These are phyloP conservation scores for Capsicum chinense DNA, from an alignment of 257 asterid genomes.

Conservation along the genomic window DNA sequence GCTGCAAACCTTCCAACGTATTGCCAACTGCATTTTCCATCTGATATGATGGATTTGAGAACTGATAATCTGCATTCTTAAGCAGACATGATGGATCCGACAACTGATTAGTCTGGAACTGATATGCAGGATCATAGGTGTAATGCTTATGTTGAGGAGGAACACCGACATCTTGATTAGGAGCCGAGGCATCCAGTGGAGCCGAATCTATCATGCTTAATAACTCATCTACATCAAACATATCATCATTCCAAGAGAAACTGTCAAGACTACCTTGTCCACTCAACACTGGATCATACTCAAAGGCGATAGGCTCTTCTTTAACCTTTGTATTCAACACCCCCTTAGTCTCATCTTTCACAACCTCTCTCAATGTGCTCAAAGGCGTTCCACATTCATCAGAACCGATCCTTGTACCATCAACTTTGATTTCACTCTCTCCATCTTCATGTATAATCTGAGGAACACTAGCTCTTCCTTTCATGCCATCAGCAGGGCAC, in stretches of 20 bases:
- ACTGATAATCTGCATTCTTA: not conserved
- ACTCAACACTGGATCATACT: not conserved
- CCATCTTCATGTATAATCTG: constrained; percentile 34
- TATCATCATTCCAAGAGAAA: constrained; percentile 39
- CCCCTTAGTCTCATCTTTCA: constrained; percentile 22
- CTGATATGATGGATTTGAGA: constrained; percentile 10
- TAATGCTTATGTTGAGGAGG: constrained; percentile 12
- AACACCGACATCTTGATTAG: constrained; percentile 24
- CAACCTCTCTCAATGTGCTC: constrained; percentile 34
- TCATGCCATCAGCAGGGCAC: constrained; percentile 28
- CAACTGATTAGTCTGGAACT: constrained; percentile 1
- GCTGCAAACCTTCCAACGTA: constrained; percentile 19
- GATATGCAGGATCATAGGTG: not conserved
- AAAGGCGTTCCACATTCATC: constrained; percentile 35
- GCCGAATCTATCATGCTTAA: constrained; percentile 41
- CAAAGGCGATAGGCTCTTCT: constrained; percentile 19
- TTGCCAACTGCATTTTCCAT: constrained; percentile 25
- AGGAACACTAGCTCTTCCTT: not conserved
- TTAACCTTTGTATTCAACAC: not conserved
- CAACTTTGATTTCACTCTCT: not conserved
- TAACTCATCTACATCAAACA: constrained; percentile 65
- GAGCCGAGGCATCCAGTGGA: not conserved
- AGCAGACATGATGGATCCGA: constrained; percentile 21
- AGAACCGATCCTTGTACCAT: not conserved
- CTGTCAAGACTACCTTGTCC: constrained; percentile 26